These are phyloP conservation scores for Paragyromitra xinjiangensis DNA, from an alignment of 495 filamentous ascomycete species.

Conservation along the genomic window DNA sequence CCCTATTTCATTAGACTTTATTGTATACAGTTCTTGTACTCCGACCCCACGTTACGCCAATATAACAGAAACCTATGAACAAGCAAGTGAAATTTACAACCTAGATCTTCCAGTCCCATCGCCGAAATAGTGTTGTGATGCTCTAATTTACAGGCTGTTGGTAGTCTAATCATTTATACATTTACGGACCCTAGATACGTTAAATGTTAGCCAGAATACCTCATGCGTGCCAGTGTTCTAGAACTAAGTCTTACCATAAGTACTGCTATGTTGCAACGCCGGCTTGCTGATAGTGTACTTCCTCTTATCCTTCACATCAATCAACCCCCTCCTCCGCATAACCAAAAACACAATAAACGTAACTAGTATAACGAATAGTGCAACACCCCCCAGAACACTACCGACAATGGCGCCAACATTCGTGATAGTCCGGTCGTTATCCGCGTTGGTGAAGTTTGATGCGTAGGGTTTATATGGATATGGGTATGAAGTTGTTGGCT, in stretches of 20 bases:
- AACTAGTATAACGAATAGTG: constrained; percentile 16
- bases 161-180: constrained; percentile 14
- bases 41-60: constrained; percentile 10
- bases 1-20: constrained; percentile 29
- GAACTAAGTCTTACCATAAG: constrained; percentile 13
- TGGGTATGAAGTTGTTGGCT: not conserved
- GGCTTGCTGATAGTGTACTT: constrained; percentile 34
- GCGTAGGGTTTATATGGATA: not conserved
- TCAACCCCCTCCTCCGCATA: not conserved
- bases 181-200: constrained; percentile 5
- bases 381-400: constrained; percentile 36
- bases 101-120: not conserved
- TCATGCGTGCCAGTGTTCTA: not conserved
- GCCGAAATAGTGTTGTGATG: not conserved
- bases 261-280: constrained; percentile 12
- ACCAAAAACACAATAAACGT: constrained; percentile 22
- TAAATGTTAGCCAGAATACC: not conserved
- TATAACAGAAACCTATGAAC: constrained; percentile 13
- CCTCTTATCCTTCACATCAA: not conserved
- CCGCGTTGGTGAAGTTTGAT: constrained; percentile 1
- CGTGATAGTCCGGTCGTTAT: constrained; percentile 6
- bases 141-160: not conserved
- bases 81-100: constrained; percentile 27
- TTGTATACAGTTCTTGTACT: constrained; percentile 6
- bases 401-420: constrained; percentile 45